Evolutionary conservation across 2,329 filamentous ascomycete genomes (phyloP), one percentile per base, ranked within the genome.

Genomic region (Thelonectria olida): DNA sequence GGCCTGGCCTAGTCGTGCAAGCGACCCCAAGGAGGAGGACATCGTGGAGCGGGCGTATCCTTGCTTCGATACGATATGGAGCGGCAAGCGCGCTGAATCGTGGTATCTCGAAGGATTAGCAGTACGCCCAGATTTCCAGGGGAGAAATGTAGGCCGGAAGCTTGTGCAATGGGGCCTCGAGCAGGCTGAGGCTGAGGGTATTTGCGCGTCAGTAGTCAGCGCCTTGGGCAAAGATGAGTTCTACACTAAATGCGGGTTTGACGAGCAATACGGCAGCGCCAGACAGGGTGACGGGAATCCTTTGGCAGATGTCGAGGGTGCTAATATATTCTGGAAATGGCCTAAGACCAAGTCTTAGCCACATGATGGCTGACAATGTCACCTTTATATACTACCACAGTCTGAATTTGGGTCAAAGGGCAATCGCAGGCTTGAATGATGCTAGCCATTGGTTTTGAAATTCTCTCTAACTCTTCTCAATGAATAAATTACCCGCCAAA

Each of bases 161-260:
- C 72, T 83, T 7, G 79, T 81, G 10, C 54, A 69, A 22, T 81
- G 79, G 79, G 81, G 81, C 0, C 63, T 82, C 0, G 67, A 77
- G 1, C 65, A 71, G 34, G 77, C 79, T 1, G 63, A 73, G 44
- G 55, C 69, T 13, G 79, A 81, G 9, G 71, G 69, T 0, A 63
- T 81, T n/a, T 72, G 73, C 58, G 74, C 79, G 23, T 79, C 75
- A 19, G 76, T 82, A 0, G 70, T 79, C 15, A 72, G 74, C 39
- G 75, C 77, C 4, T 65, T 74, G 5, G 76, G 74, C 2, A 81
- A 75, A 19, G 78, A 81, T 19, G 67, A 51, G 0, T 83, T 82
- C 55, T 82, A 69, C 8, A 47, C 15, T 0, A 69, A 63, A 13
- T 66, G 67, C 8, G 67, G 67, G 0, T 69, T 69, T 34, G 17